Evolutionary conservation across 2,329 filamentous ascomycete genomes (phyloP), one percentile per base, ranked within the genome.

Genomic region (Clonostachys solani): DNA sequence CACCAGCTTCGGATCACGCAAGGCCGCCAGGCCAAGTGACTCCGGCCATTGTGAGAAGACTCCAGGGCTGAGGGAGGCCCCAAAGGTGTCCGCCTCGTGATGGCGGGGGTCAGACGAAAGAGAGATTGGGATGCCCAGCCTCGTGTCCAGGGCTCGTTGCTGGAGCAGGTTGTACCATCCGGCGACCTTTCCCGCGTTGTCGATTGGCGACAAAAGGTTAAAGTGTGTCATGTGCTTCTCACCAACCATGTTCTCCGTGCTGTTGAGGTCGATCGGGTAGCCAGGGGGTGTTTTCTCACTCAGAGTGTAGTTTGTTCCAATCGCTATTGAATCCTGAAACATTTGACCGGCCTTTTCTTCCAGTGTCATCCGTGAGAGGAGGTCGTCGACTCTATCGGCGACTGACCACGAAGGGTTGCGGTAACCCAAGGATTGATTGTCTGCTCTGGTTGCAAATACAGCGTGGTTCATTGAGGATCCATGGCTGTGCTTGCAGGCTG

Each of bases 31-130:
- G 0, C 76, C 77, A 8, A 77, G 54, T 0, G 68, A 68, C 48
- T 77, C 73, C 0, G 76, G 76, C 75, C 76, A 79, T 46, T 74
- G 68, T 0, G 71, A 75, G 50, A 80, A 71, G 1, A 58, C 60
- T 0, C 66, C 70, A 0, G 73, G 70, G 0, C 58, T 55, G 50
- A 72, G 71, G 0, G 66, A 69, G 4, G 68, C 73, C 3, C 67
- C 73, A 2, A 69, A 50, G 34, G 70, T 68, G 29, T 70, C 63
- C 1, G 66, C 67, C 54, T 72, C 74, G 5, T 65, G 59, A 49
- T 76, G 71, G 2, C 71, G 67, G 0, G 74, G 74, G 34, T 77
- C 74, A 0, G 72, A 66, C 2, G 73, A 74, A 3, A 77, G 54
- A 0, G 73, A 75, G 19, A 76, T 59, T 0, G 73, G 74, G 29